Evolutionary conservation across 2,329 filamentous ascomycete species (phyloP).

Genomic region (Diaporthe eres): DNA sequence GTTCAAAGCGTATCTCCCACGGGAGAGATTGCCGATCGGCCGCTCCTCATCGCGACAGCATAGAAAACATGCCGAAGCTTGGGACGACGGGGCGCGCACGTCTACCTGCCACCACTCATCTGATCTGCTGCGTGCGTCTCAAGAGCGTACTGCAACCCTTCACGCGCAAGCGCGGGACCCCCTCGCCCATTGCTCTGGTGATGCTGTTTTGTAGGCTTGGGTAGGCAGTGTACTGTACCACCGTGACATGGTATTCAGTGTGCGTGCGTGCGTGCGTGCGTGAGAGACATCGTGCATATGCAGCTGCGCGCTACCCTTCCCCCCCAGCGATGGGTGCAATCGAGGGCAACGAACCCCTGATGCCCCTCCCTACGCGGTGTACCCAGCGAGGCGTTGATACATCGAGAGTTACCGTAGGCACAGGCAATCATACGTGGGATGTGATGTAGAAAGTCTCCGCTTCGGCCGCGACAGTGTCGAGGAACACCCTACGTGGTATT

Average conservation of each 20-base stretch:
- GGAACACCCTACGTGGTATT: constrained; percentile 26
- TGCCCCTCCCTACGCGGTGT: neutral
- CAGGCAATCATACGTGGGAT: constrained; percentile 32
- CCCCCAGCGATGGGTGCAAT: neutral
- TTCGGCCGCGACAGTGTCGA: constrained; percentile 25
- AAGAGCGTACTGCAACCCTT: constrained; percentile 19
- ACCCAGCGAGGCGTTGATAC: constrained; percentile 21
- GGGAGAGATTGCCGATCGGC: constrained; percentile 24
- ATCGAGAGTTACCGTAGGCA: constrained; percentile 23
- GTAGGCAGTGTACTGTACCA: neutral
- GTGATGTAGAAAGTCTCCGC: constrained; percentile 25
- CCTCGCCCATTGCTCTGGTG: constrained; percentile 13
- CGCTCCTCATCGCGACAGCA: constrained; percentile 12
- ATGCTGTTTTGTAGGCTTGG: neutral
- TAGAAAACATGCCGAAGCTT: constrained; percentile 27
- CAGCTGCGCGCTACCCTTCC: constrained; percentile 22
- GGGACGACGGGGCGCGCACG: constrained; percentile 16
- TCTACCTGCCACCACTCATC: neutral
- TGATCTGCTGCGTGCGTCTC: constrained; percentile 25
- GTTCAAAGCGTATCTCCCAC: constrained; percentile 29
- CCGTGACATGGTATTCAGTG: constrained; percentile 16
- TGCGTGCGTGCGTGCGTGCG: constrained; percentile 20
- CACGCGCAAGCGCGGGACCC: constrained; percentile 6
- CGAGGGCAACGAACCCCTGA: constrained; percentile 20
- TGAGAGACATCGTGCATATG: constrained; percentile 33